A percentile compares a stretch with the other conserved stretches of the same genome.
phyloP scores from a whole-genome alignment of 208 protist species.

The Histomonas meleagridis region DNA sequence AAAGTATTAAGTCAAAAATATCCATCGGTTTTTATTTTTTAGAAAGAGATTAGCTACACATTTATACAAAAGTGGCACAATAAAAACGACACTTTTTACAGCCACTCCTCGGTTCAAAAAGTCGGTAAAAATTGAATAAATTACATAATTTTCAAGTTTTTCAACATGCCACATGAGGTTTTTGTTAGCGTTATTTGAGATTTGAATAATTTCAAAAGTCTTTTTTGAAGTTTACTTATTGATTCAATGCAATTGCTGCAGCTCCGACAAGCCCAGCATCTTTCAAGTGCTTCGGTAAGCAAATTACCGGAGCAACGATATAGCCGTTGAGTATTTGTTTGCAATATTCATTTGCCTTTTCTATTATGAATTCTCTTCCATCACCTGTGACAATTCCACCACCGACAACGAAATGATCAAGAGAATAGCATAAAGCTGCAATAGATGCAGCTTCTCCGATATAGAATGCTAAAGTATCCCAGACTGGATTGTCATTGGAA shows the following conservation, averaged over 20 bases:
- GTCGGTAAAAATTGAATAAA: no score
- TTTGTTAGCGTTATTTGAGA: no score
- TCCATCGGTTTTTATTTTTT: no score
- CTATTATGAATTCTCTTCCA: background rate
- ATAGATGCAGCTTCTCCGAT: slow-evolving; percentile 10
- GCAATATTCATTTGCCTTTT: background rate
- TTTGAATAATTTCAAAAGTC: no score
- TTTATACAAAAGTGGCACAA: no score
- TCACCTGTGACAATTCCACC: slow-evolving; percentile 36
- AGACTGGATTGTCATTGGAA: slow-evolving; percentile 54
- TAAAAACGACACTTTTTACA: no score
- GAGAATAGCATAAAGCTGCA: slow-evolving; percentile 27
- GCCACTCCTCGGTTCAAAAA: no score
- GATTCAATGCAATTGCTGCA: background rate
- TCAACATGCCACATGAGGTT: no score
- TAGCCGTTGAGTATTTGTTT: background rate
- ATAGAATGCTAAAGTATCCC: slow-evolving; percentile 48
- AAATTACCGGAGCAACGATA: background rate
- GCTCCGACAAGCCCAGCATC: background rate
- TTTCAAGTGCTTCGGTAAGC: background rate
- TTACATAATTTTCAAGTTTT: no score
- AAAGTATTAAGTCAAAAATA: no score
- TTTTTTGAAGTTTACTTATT: no score
- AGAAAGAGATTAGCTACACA: no score
- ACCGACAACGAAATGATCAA: slow-evolving; percentile 40